Evolutionary conservation across 768 basidiomycete species (phyloP), one percentile per base, ranked within the genome.

Genomic region (Termitomyces sp.): DNA sequence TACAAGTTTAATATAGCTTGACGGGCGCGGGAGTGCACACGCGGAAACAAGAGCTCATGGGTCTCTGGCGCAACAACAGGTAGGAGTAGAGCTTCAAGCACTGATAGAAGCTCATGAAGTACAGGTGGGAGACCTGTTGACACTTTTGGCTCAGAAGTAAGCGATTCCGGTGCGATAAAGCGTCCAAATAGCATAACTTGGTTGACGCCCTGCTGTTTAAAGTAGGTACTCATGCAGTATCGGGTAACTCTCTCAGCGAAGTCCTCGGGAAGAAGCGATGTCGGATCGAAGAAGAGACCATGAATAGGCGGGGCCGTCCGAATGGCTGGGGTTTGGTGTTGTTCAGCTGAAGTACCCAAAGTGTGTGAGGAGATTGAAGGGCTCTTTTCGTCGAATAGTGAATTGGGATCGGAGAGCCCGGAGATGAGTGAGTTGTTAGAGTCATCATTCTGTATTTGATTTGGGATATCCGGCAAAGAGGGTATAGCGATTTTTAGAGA

Each of bases 1-100:
- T 98, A 98, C 1, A 94, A 75, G 67, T 98, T 98, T 52, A 98
- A 62, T 55, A 98, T 98, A 1, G 85, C 90, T 66, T 98, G 94
- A 27, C 92, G 79, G 0, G 90, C 86, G 43, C 64, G 66, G 25
- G 71, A 68, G 30, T 77, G 71, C 43, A 65, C 61, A 5, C 59
- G 57, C 1, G 88, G 85, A 63, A 92, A 92, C 23, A 92, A 75
- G 19, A 90, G 73, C 7, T 68, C 63, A 59, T 86, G 77, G 0
- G 76, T 79, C 27, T 74, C 67, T 2, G 64, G 48, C 0, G 87
- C 81, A 3, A 94, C 70, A 16, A 70, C 59, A 2, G 81, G 79
- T 3, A 66, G 66, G 1, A 91, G 75, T 40, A 85, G 62, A 0
- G 55, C 59, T 1, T 81, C 76, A 11, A 93, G 70, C 0, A 62